Conservation (phyloP, 2,329 filamentous ascomycete genomes). For the Alternaria brassicae region DNA sequence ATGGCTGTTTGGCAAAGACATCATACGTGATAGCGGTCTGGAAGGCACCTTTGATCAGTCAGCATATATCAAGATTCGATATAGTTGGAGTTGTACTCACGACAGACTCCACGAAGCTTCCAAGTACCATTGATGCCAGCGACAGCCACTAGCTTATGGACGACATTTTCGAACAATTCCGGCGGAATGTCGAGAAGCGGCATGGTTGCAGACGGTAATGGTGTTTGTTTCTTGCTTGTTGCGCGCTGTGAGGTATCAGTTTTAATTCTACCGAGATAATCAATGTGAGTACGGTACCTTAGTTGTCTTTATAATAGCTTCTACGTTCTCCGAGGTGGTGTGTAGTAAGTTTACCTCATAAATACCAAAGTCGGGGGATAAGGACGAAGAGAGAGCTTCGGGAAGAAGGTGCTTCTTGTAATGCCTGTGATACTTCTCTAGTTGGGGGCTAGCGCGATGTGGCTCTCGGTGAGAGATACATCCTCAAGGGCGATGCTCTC, state of each 20-base stretch:
- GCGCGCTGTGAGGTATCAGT: accelerated
- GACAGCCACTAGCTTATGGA: not conserved
- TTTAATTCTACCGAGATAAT: not conserved
- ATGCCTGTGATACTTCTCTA: not conserved
- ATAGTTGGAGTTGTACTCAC: not conserved
- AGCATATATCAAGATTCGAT: not conserved
- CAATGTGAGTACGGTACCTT: not conserved
- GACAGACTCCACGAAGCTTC: not conserved
- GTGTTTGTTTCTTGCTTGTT: not conserved
- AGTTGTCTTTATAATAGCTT: not conserved
- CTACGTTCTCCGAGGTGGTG: not conserved
- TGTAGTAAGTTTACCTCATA: not conserved
- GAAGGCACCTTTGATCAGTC: not conserved
- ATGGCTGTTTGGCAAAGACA: not conserved
- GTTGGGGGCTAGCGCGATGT: not conserved
- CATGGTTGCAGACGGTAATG: not conserved
- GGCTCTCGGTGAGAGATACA: not conserved
- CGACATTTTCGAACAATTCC: not conserved
- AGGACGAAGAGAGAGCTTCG: not conserved
- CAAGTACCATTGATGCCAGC: not conserved
- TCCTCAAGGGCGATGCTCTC: no score
- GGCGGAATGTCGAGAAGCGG: not conserved
- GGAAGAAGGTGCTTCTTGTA: not conserved
- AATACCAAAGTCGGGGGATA: not conserved
- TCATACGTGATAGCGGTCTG: not conserved